Base-by-base conservation (phyloP, 2,329 filamentous ascomycete genomes). In the Lasiodiplodia sp. region DNA sequence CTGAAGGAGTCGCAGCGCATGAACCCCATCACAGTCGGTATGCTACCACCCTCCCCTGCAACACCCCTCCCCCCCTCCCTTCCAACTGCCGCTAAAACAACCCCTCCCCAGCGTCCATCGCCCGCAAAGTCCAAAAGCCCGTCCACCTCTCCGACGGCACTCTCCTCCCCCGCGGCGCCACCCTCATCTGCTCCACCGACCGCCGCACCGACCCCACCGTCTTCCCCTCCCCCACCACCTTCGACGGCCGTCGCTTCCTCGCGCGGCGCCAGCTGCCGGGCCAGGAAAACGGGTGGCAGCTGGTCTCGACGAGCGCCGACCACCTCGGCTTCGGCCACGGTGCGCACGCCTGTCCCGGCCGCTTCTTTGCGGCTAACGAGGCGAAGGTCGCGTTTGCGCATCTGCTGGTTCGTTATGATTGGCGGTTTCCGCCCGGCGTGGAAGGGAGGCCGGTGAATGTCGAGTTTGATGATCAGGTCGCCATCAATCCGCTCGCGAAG, bases 1-100 rank as follows among this genome's bases (percentile, higher is more conserved):
- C 70, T 79, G 66, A 78, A 78, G 69, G 77, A 79, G 67, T 72
- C 71, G 2, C 76, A 78, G 68, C 68, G 78, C 47, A 34, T 75
- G 18, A 75, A 73, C 25, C 72, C 72, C 11, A 18, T 60, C 31
- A 40, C 31, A 2, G 31, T 34, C 31, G 8, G 31, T 31, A 31
- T 31, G 8, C 1, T 31, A 0, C 31, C 31, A 6, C 31, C 31
- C 28, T 8, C 2, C 8, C 31, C 31, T n/a, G n/a, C n/a, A n/a
- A n/a, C n/a, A n/a, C n/a, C n/a, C n/a, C 31, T 31, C 31, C 25
- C 4, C 1, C 25, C 6, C 25, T 4, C 25, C 25, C 25, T 3
- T 28, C 25, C 25, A 28, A 28, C 25, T 1, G 25, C 1, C 25
- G 25, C 25, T 28, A 38, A 28, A 4, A 18, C 1, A 4, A 53